Evolutionary conservation across 1,284 basidiomycete species (phyloP).

Genomic region (Sanghuangporus weigelae): DNA sequence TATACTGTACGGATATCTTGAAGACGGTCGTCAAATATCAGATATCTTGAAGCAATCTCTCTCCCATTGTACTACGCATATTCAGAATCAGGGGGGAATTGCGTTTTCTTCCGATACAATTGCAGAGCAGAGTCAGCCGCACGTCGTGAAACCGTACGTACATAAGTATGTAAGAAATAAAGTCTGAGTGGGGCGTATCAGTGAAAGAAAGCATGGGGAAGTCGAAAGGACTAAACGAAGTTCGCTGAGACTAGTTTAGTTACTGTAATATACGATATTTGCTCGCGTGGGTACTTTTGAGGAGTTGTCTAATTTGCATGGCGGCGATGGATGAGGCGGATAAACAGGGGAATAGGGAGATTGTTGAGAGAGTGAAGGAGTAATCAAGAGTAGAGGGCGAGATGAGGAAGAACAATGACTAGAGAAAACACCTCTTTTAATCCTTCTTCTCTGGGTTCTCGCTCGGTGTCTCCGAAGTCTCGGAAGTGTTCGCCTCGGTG

Average conservation of each 20-base stretch:
- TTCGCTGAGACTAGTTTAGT: background rate
- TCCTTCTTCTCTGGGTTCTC: slow-evolving; percentile 56
- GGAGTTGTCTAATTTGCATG: background rate
- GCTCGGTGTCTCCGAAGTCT: slow-evolving; percentile 32
- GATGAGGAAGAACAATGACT: background rate
- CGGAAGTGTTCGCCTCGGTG: slow-evolving; percentile 52
- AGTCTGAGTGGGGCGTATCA: slow-evolving; percentile 5
- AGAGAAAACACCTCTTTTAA: slow-evolving; percentile 31
- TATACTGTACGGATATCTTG: no score
- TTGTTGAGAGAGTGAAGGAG: background rate
- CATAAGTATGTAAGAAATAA: background rate
- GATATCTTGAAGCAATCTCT: no score
- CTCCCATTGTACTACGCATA: background rate
- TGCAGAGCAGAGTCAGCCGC: background rate
- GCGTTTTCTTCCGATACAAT: background rate
- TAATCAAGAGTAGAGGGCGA: background rate
- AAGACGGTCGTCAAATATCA: no score
- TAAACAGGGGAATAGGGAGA: background rate
- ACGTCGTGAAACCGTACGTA: background rate
- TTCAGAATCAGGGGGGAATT: background rate
- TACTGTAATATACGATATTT: background rate
- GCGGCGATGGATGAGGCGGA: background rate
- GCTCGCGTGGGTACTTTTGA: slow-evolving; percentile 3
- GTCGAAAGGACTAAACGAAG: background rate
- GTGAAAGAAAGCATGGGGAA: background rate